Evolutionary conservation across 208 protist genomes (phyloP).

Genomic region (Leishmania turanica): DNA sequence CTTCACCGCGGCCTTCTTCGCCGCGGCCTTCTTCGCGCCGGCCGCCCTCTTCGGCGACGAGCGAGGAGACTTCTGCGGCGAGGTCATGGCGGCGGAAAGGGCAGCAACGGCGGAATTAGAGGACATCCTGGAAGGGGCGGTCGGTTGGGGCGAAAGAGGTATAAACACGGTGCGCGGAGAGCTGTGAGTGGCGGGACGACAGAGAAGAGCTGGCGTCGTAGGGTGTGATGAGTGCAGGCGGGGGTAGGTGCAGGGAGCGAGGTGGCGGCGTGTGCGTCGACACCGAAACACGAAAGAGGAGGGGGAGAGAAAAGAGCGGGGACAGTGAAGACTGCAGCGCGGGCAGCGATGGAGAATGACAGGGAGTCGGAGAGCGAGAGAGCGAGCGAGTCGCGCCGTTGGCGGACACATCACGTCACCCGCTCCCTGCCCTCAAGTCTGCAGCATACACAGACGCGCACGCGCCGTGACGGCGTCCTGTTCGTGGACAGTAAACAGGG

Average conservation of each 20-base stretch:
- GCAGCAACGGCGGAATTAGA: not conserved
- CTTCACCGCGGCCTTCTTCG: conserved; percentile 14
- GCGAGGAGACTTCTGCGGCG: conserved; percentile 26
- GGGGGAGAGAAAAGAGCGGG: not conserved
- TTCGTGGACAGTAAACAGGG: not conserved
- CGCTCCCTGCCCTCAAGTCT: not conserved
- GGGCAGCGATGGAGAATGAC: not conserved
- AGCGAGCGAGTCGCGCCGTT: not conserved
- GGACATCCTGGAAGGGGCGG: conserved; percentile 19
- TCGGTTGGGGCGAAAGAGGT: not conserved
- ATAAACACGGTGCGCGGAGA: conserved; percentile 13
- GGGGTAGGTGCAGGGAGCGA: not conserved
- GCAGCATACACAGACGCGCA: not conserved
- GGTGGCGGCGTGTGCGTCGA: not conserved
- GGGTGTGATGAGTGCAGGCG: not conserved
- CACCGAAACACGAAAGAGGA: conserved; percentile 2
- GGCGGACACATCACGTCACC: not conserved
- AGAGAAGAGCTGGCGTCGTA: not conserved
- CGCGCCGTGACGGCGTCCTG: not conserved
- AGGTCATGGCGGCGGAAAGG: conserved; percentile 4
- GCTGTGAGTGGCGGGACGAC: conserved; percentile 15
- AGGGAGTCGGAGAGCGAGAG: not conserved
- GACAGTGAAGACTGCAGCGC: not conserved
- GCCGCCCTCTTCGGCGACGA: conserved; percentile 33
- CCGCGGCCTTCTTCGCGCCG: conserved; percentile 6